Percentiles rank a stretch among this genome's conserved stretches.
These are phyloP conservation scores for Acarospora socialis DNA, from an alignment of 2,329 filamentous ascomycete genomes.

Conservation along the genomic window DNA sequence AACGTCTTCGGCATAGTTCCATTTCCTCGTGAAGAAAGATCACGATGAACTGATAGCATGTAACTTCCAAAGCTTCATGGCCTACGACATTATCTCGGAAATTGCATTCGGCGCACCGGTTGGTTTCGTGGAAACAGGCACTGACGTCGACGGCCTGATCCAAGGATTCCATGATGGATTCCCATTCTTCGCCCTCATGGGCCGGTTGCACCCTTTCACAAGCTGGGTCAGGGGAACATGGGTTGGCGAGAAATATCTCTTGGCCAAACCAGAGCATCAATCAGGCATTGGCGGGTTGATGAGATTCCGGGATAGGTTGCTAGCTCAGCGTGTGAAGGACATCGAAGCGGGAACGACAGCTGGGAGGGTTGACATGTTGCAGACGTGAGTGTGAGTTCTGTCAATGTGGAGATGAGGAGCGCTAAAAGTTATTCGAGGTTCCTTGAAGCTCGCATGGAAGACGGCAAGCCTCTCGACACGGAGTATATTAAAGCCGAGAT, in stretches of 20 bases:
- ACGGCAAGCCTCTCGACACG: slow-evolving; percentile 32
- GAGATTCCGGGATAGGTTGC: slow-evolving; percentile 42
- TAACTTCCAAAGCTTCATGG: slow-evolving; percentile 39
- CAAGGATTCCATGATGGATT: slow-evolving; percentile 40
- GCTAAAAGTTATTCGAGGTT: slow-evolving; percentile 12
- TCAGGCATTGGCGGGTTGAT: slow-evolving; percentile 42
- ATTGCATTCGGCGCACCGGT: slow-evolving; percentile 42
- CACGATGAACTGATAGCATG: slow-evolving; percentile 3
- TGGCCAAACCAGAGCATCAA: slow-evolving; percentile 39
- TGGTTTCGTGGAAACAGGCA: slow-evolving; percentile 39
- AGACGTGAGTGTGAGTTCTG: slow-evolving; percentile 27
- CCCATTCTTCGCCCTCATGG: slow-evolving; percentile 37
- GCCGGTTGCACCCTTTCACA: slow-evolving; percentile 39
- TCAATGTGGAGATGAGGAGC: not conserved
- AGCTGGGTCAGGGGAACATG: slow-evolving; percentile 41
- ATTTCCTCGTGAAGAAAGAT: not conserved
- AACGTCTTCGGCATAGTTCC: slow-evolving; percentile 2
- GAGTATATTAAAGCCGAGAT: slow-evolving; percentile 41
- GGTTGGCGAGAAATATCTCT: slow-evolving; percentile 36
- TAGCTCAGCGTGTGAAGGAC: slow-evolving; percentile 34
- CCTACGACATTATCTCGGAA: slow-evolving; percentile 44
- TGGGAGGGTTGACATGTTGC: slow-evolving; percentile 38
- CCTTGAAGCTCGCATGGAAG: slow-evolving; percentile 29
- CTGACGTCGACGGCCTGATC: slow-evolving; percentile 40
- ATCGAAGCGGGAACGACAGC: slow-evolving; percentile 31